A percentile compares a stretch with the other conserved stretches of the same genome.
Conservation (phyloP, 805 yeast genomes). For the Ogataea nonfermentans region DNA sequence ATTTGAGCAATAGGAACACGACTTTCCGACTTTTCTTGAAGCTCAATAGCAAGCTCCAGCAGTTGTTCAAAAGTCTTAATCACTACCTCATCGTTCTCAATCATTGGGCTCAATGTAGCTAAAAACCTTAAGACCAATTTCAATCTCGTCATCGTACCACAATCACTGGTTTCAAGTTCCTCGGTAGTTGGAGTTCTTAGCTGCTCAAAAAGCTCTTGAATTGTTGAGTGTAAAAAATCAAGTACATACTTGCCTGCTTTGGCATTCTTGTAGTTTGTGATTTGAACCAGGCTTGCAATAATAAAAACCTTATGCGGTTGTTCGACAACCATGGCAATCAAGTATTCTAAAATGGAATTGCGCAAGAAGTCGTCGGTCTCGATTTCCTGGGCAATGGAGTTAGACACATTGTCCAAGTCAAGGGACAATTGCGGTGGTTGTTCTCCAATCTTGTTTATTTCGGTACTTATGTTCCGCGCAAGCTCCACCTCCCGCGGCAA, state of each 20-base stretch:
- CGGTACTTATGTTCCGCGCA: constrained; percentile 48
- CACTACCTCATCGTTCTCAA: constrained; percentile 44
- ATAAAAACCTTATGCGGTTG: constrained; percentile 88
- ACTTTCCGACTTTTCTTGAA: constrained; percentile 41
- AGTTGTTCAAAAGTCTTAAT: constrained; percentile 50
- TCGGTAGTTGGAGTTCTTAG: constrained; percentile 12
- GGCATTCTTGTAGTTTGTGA: constrained; percentile 61
- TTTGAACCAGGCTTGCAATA: constrained; percentile 64
- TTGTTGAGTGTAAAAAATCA: constrained; percentile 63
- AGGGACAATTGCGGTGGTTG: constrained; percentile 34
- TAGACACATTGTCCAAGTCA: constrained; percentile 63
- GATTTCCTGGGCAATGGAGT: constrained; percentile 63
- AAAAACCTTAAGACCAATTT: constrained; percentile 72
- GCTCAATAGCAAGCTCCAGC: constrained; percentile 51
- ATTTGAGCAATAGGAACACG: constrained; percentile 68
- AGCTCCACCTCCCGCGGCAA: constrained; percentile 30
- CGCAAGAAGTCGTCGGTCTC: constrained; percentile 61
- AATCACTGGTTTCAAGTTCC: constrained; percentile 32
- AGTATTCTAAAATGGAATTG: constrained; percentile 55
- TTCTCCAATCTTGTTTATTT: constrained; percentile 62
- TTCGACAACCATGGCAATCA: constrained; percentile 70
- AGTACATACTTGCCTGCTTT: constrained; percentile 67
- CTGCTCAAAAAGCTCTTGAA: constrained; percentile 52
- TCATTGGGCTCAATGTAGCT: constrained; percentile 61
- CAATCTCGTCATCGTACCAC: constrained; percentile 66